Conservation (phyloP, 495 filamentous ascomycete species). For the Cetradonia linearis region DNA sequence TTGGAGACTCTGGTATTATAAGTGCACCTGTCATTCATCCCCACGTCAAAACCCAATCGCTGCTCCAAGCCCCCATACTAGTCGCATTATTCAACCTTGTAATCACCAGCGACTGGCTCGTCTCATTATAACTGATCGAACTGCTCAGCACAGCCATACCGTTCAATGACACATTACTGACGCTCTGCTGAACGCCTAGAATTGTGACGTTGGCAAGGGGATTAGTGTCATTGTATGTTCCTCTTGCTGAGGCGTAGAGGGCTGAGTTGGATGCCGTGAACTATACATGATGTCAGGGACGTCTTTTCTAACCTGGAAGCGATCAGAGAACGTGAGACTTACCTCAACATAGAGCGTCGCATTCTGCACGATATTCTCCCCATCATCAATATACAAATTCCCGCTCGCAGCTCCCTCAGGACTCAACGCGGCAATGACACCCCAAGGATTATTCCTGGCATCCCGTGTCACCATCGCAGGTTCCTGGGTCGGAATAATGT, state of each 20-base stretch:
- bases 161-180: constrained; percentile 43
- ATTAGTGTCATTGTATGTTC: constrained; percentile 51
- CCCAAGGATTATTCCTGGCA: constrained; percentile 58
- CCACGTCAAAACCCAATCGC: constrained; percentile 52
- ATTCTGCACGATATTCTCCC: constrained; percentile 54
- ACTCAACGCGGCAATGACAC: constrained; percentile 53
- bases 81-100: constrained; percentile 42
- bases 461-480: constrained; percentile 59
- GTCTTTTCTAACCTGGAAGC: background rate
- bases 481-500: constrained; percentile 60
- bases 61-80: constrained; percentile 43
- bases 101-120: constrained; percentile 40
- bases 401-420: constrained; percentile 50
- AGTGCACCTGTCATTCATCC: constrained; percentile 13
- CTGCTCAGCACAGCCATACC: constrained; percentile 32
- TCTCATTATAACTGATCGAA: constrained; percentile 41
- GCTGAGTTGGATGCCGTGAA: constrained; percentile 41
- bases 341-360: constrained; percentile 48
- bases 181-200: constrained; percentile 44
- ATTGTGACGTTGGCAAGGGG: constrained; percentile 56
- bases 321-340: constrained; percentile 19
- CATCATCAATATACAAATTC: constrained; percentile 72
- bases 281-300: constrained; percentile 20
- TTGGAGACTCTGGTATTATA: too few relatives aligned
- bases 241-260: constrained; percentile 39